Conservation (phyloP, 2,329 filamentous ascomycete genomes). For the Cytospora piceicola region DNA sequence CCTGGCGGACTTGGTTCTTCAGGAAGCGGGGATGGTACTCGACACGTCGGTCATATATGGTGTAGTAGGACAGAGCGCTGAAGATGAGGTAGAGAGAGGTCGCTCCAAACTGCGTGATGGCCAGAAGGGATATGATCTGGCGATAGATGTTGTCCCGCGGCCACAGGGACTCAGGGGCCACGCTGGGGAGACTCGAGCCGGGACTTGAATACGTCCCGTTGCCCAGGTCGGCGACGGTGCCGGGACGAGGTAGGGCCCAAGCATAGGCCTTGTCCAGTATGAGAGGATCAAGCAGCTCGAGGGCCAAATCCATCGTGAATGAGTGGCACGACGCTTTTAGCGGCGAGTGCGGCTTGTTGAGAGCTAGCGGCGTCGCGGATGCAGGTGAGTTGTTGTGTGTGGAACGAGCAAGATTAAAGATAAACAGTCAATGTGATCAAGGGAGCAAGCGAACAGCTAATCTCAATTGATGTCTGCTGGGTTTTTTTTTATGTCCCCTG, state of each 20-base stretch:
- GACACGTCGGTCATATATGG: conserved; percentile 58
- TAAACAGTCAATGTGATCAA: not conserved
- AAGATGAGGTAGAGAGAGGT: conserved; percentile 62
- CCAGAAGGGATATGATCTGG: conserved; percentile 44
- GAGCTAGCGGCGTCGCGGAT: not conserved
- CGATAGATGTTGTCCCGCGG: conserved; percentile 47
- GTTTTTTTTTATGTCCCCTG: no score
- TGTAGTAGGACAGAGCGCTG: conserved; percentile 71
- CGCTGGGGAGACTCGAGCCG: conserved; percentile 26
- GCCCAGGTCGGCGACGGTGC: conserved; percentile 17
- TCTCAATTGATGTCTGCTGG: no score
- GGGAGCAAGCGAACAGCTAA: no score
- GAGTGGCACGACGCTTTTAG: conserved; percentile 1
- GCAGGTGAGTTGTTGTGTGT: not conserved
- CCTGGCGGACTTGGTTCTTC: conserved; percentile 50
- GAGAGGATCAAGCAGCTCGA: conserved; percentile 48
- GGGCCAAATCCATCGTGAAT: conserved; percentile 43
- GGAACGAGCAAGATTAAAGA: not conserved
- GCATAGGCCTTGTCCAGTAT: conserved; percentile 47
- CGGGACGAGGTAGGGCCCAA: conserved; percentile 40
- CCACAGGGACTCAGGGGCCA: conserved; percentile 38
- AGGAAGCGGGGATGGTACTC: conserved; percentile 53
- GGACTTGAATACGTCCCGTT: conserved; percentile 12
- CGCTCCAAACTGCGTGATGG: conserved; percentile 46
- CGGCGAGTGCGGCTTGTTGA: not conserved